Evolutionary conservation across 2,329 filamentous ascomycete species (phyloP), one percentile per base, ranked within the genome.

Genomic region (Metarhizium robertsii): DNA sequence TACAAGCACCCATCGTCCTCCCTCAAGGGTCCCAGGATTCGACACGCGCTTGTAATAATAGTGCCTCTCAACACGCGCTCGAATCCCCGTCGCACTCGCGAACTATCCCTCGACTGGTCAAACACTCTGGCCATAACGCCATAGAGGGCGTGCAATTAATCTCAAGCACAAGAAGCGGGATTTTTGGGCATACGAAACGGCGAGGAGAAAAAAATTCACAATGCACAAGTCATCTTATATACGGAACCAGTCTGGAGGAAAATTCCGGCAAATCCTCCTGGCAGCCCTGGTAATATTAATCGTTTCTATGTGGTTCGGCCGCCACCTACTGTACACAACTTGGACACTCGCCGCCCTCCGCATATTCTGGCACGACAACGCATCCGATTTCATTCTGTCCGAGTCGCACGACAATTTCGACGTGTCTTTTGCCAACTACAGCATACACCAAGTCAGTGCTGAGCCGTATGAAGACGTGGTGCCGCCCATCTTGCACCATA

Each of bases 401-500:
- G 49, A 59, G 18, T 54, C 59, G 8, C 56, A 56, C 55, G 66
- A 69, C 56, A 53, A 48, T 32, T 70, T 70, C 53, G 67, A 70
- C 52, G 56, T 71, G n/a, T 68, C 63, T 16, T 70, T 71, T 54
- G 59, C 59, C 18, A 67, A 66, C 54, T 70, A 71, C 58, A 61
- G 59, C 56, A 55, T 36, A n/a, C 36, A 60, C 14, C 67, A 69
- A 56, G 57, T 61, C n/a, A 62, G 61, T 34, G 65, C 68, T 6
- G 56, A 56, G 29, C 63, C 66, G 7, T 62, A 64, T 54, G 54
- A 62, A 29, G 67, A 70, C 55, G 58, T 61, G 7, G 64, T 72
- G 3, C 69, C 69, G 2, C 61, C 68, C n/a, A 56, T 71, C 13
- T 54, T 71, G 30, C 69, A 71, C 49, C 69, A 71, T 55, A 69